Base-by-base conservation (phyloP, 2,329 filamentous ascomycete species). In the Venturia aucupariae region DNA sequence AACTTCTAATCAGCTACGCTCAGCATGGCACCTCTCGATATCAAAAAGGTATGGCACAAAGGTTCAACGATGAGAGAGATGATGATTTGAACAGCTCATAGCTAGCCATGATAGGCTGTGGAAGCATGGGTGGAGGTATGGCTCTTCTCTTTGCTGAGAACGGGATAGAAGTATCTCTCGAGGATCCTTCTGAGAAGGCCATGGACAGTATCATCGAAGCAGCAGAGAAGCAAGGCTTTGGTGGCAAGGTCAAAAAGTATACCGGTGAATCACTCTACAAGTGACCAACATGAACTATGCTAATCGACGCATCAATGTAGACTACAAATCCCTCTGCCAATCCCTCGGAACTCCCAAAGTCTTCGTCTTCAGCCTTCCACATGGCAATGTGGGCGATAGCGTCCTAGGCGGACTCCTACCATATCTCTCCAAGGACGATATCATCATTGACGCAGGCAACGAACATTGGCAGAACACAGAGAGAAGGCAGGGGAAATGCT, bases 361-460 rank as follows among this genome's bases (percentile, higher is more conserved):
- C 6, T 77, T 84, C 65, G 71, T 84, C 64, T 82, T 84, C 71
- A 81, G 78, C 39, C 73, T 83, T 5, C 81, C 82, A 1, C 81
- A 84, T 66, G 76, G 79, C 11, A 70, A 67, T 32, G 75, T 78
- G 2, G 79, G 78, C n/a, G 80, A 82, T 68, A 75, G 71, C 3
- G 79, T 81, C 1, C 72, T 82, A 1, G 75, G 75, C 64, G 74
- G 76, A 63, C 65, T 85, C 35, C 77, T 79, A 67, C 77, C 78
- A 1, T 76, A 83, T 66, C 75, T 90, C 3, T 78, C 80, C 22
- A 76, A 77, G 55, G 84, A 83, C 17, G 87, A 90, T 70, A 84
- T 90, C 62, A 84, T 90, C 64, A 79, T 90, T 39, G 87, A 90
- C 70, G 85, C 84, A 11, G 84, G 84, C 0, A 90, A 90, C 69